phyloP scores from a whole-genome alignment of 345 rosid genomes.

The Clausena lansium region DNA sequence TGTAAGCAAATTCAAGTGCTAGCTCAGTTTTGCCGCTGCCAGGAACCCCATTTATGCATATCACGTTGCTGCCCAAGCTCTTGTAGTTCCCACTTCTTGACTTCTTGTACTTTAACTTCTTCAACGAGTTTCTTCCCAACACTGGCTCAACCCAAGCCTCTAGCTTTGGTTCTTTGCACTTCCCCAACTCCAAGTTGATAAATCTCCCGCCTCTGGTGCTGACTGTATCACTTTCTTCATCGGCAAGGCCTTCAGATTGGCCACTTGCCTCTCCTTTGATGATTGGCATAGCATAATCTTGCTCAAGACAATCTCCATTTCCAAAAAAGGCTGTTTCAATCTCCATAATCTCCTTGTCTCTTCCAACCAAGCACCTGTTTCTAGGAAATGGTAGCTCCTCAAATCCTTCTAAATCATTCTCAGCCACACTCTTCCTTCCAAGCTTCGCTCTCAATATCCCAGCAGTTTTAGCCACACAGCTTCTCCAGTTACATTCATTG shows the following conservation, averaged over 20 bases:
- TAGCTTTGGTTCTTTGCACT: constrained; percentile 57
- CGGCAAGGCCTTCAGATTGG: constrained; percentile 78
- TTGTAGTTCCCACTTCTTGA: constrained; percentile 55
- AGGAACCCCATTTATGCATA: constrained; percentile 70
- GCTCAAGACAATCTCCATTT: constrained; percentile 43
- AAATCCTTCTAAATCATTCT: constrained; percentile 44
- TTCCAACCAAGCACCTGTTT: constrained; percentile 66
- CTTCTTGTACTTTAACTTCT: constrained; percentile 66
- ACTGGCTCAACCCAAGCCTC: constrained; percentile 69
- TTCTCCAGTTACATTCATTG: constrained; percentile 77
- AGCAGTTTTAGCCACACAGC: constrained; percentile 58
- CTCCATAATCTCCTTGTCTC: constrained; percentile 76
- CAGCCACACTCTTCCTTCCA: constrained; percentile 72
- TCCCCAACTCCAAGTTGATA: constrained; percentile 67
- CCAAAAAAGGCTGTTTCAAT: constrained; percentile 77
- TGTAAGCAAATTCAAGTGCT: constrained; percentile 78
- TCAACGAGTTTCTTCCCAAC: constrained; percentile 54
- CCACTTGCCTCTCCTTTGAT: constrained; percentile 66
- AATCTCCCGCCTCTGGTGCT: constrained; percentile 47
- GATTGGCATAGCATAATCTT: constrained; percentile 39
- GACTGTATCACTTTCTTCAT: constrained; percentile 63
- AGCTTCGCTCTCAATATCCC: constrained; percentile 62
- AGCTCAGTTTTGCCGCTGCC: constrained; percentile 90
- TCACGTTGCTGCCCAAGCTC: constrained; percentile 49
- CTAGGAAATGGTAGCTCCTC: constrained; percentile 80